Percentiles rank a stretch among this genome's conserved stretches.
phyloP scores from a whole-genome alignment of 371 early-diverging fungal genomes.

The Phascolomyces articulosus region DNA sequence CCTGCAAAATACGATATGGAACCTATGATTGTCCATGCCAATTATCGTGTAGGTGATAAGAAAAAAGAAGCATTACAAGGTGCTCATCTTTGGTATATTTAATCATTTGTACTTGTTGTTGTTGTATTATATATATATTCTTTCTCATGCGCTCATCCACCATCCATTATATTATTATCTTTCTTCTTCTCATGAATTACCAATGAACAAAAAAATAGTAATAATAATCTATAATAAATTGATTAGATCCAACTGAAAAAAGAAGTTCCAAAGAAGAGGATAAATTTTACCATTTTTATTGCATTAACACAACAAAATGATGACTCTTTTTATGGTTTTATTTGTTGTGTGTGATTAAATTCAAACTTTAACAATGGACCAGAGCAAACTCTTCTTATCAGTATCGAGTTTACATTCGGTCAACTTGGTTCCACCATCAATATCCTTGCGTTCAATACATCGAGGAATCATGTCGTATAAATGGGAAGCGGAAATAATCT shows the following conservation, averaged over 20 bases:
- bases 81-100: constrained; percentile 43
- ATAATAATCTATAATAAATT: not conserved
- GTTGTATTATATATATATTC: not conserved
- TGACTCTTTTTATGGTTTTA: not conserved
- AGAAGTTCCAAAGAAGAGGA: no score
- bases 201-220: not conserved
- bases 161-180: no score
- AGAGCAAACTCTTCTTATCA: constrained; percentile 22
- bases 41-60: constrained; percentile 55
- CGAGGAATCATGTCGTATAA: constrained; percentile 37
- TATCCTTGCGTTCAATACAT: constrained; percentile 24
- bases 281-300: not conserved
- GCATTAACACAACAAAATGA: not conserved
- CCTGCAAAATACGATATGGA: constrained; percentile 39
- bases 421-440: constrained; percentile 33
- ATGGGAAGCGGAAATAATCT: constrained; percentile 35
- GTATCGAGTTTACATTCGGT: constrained; percentile 31
- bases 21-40: constrained; percentile 54
- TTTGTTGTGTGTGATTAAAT: no score
- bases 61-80: constrained; percentile 49
- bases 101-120: not conserved
- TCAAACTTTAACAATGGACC: constrained; percentile 23
- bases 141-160: no score
- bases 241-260: no score
- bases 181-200: no score